These are phyloP conservation scores for Cordyceps farinosa DNA, from an alignment of 2,329 filamentous ascomycete species.

Conservation along the genomic window DNA sequence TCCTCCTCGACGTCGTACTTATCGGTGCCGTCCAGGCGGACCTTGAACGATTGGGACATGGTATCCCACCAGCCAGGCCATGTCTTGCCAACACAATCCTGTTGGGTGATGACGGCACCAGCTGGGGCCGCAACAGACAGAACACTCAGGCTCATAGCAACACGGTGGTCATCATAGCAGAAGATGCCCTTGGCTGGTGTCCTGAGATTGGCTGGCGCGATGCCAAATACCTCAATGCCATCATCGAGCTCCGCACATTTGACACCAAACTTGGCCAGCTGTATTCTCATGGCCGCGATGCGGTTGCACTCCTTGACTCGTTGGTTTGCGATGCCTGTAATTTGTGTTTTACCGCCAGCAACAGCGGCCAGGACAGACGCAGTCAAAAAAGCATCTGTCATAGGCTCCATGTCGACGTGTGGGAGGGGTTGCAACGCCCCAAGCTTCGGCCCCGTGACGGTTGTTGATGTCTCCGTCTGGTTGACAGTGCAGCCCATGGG, in stretches of 20 bases:
- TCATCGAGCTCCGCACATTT: slow-evolving; percentile 84
- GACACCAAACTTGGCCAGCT: slow-evolving; percentile 91
- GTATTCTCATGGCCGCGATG: slow-evolving; percentile 90
- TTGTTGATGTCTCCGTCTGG: slow-evolving; percentile 82
- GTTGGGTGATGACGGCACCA: slow-evolving; percentile 76
- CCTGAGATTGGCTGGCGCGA: slow-evolving; percentile 43
- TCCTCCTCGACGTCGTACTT: slow-evolving; percentile 22
- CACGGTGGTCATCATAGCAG: slow-evolving; percentile 96
- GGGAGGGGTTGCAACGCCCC: slow-evolving; percentile 71
- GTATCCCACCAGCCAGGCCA: slow-evolving; percentile 99
- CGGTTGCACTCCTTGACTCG: slow-evolving; percentile 98
- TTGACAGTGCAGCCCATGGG: slow-evolving; percentile 93
- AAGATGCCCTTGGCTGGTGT: slow-evolving; percentile 66
- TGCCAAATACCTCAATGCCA: slow-evolving; percentile 73
- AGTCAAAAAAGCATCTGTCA: slow-evolving; percentile 97
- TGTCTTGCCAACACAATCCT: slow-evolving; percentile 93
- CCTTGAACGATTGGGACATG: slow-evolving; percentile 72
- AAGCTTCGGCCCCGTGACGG: slow-evolving; percentile 78
- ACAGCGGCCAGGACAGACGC: slow-evolving; percentile 91
- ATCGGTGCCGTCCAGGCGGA: slow-evolving; percentile 73
- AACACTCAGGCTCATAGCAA: slow-evolving; percentile 98
- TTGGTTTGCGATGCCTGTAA: slow-evolving; percentile 94
- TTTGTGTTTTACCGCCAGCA: slow-evolving; percentile 76
- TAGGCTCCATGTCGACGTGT: slow-evolving; percentile 95
- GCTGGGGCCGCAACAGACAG: slow-evolving; percentile 68